Evolutionary conservation across 1,284 basidiomycete species (phyloP).

Genomic region (Puccinia coronata): DNA sequence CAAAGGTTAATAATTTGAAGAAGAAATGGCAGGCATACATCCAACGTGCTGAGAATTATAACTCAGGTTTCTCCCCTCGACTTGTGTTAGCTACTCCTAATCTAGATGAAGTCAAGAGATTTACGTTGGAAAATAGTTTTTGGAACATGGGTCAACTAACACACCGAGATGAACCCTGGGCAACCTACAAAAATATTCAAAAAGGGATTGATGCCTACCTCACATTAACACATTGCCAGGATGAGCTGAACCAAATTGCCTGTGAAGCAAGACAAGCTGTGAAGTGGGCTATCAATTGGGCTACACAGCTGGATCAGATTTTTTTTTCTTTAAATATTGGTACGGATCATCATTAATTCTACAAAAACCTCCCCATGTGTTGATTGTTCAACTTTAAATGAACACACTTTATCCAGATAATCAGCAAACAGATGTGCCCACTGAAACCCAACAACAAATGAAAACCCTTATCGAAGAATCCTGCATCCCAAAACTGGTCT

Average conservation of each 20-base stretch:
- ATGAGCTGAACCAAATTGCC: background rate
- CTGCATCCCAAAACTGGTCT: background rate
- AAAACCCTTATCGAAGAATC: too few species aligned
- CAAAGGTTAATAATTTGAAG: background rate
- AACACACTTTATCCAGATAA: too few species aligned
- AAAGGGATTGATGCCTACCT: background rate
- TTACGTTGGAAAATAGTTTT: background rate
- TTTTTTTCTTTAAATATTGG: background rate
- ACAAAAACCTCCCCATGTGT: background rate
- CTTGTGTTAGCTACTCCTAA: background rate
- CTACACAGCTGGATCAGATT: background rate
- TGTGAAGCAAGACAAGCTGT: slow-evolving; percentile 3
- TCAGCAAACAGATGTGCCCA: too few species aligned
- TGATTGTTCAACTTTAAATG: too few species aligned
- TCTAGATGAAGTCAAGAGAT: background rate
- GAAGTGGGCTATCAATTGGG: background rate
- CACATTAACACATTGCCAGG: background rate
- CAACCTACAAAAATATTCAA: background rate
- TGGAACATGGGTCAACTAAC: slow-evolving; percentile 8
- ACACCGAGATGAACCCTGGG: slow-evolving; percentile 20
- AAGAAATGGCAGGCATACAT: slow-evolving; percentile 12
- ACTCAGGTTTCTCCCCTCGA: background rate
- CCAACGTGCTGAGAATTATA: background rate
- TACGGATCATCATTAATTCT: too few species aligned
- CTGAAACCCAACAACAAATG: too few species aligned